phyloP scores from a whole-genome alignment of 257 asterid genomes.

The Ophiorrhiza pumila region DNA sequence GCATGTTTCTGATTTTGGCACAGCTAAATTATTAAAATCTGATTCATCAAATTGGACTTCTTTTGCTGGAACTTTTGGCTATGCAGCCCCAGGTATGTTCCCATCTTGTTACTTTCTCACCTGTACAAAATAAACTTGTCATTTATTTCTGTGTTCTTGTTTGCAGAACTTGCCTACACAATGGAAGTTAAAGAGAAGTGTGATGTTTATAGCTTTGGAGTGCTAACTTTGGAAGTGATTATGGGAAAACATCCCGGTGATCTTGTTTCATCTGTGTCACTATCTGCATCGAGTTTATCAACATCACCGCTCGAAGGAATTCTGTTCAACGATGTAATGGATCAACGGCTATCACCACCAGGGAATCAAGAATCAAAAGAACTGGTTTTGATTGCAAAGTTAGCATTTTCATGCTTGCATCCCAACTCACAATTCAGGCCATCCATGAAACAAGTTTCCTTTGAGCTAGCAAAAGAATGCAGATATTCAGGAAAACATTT shows the following conservation, averaged over 20 bases:
- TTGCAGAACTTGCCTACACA: constrained; percentile 33
- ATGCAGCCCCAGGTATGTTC: constrained; percentile 33
- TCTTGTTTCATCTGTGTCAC: constrained; percentile 3
- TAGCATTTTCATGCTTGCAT: constrained; percentile 23
- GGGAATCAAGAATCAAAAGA: constrained; percentile 20
- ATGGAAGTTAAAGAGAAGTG: constrained; percentile 31
- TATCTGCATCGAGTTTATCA: background rate
- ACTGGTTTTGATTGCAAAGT: constrained; percentile 14
- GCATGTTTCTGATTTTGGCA: constrained; percentile 36
- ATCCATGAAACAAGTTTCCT: constrained; percentile 24
- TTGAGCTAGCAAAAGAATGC: background rate
- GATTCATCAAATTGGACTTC: constrained; percentile 33
- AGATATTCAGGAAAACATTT: constrained; percentile 8
- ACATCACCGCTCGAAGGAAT: background rate
- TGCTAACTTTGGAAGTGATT: constrained; percentile 27
- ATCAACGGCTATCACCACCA: constrained; percentile 24
- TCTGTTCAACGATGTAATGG: constrained; percentile 22
- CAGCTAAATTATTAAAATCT: constrained; percentile 26
- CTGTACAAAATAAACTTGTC: background rate
- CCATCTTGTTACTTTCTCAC: background rate
- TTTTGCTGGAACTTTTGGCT: constrained; percentile 36
- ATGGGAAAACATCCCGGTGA: constrained; percentile 43
- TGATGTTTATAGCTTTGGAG: constrained; percentile 36
- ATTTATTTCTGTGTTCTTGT: background rate
- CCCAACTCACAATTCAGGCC: constrained; percentile 30